Base-by-base conservation (phyloP, 345 rosid genomes). In the Anacardium occidentale region DNA sequence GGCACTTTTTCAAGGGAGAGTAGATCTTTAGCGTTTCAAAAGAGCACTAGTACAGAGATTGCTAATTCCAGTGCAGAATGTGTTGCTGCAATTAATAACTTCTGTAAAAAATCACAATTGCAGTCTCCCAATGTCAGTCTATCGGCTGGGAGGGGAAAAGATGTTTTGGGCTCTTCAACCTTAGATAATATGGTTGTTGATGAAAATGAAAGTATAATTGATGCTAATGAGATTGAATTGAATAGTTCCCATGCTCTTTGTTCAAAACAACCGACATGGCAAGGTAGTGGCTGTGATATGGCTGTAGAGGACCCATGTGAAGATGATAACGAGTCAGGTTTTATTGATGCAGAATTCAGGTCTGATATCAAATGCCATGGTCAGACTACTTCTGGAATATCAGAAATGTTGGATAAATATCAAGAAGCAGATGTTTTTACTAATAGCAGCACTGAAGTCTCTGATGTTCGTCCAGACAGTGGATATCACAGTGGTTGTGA, bases 331-430 rank as follows among this genome's bases (percentile, higher is more conserved):
- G 71, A 15, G 32, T 58, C 52, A 25, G 73, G 65, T 69, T 62
- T 64, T 62, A 34, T 66, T 47, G 77, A 40, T 10, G 10, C 50
- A 54, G 66, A 40, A 57, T 26, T 64, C 78, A 76, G 64, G 34
- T 69, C 75, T 70, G 77, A 62, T 71, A 58, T 72, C 54, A 74
- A 74, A 69, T 66, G 68, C 70, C 83, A 69, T 65, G 74, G 64
- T 72, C 78, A 80, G 70, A 70, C 77, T 73, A 64, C 75, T 25
- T 72, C 65, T 44, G 54, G 64, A 56, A 75, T 66, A 72, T 32
- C 61, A 45, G 82, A 78, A 50, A 62, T 54, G 69, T 68, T 29
- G 18, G 58, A 15, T 73, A 58, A 67, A 73, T 72, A 37, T 63
- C 70, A 78, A 58, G 20, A 74, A 59, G 66, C 62, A 12, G 77